A percentile compares a stretch with the other conserved stretches of the same genome.
Evolutionary conservation across 108 stramenopile species (phyloP).

Genomic region (Cyclotella sp.): DNA sequence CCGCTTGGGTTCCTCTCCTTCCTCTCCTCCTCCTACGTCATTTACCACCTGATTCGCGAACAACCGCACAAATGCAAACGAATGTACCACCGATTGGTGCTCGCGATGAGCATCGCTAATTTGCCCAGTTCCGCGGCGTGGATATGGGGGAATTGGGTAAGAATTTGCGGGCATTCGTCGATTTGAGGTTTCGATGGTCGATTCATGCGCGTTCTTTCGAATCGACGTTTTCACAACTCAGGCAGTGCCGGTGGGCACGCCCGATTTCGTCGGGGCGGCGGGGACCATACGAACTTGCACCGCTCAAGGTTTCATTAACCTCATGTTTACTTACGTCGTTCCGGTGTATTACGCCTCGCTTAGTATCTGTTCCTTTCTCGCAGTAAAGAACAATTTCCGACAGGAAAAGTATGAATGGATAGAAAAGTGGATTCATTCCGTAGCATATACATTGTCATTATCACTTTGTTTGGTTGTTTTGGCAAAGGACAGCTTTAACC

Average conservation of each 20-base stretch:
- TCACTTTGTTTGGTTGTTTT: neutral
- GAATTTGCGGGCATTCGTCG: neutral
- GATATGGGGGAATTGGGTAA: constrained; percentile 21
- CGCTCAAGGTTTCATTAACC: constrained; percentile 9
- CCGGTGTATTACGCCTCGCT: constrained; percentile 15
- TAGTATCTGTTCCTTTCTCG: constrained; percentile 6
- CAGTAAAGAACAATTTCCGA: constrained; percentile 16
- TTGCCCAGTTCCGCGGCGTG: neutral
- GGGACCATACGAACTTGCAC: constrained; percentile 24
- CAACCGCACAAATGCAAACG: constrained; percentile 9
- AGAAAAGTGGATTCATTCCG: constrained; percentile 16
- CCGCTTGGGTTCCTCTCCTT: constrained; percentile 8
- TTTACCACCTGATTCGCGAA: constrained; percentile 2
- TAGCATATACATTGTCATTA: neutral
- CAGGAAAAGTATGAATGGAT: constrained; percentile 17
- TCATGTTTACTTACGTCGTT: neutral
- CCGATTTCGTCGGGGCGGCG: neutral
- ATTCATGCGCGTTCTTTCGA: neutral
- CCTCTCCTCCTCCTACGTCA: constrained; percentile 4
- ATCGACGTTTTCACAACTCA: neutral
- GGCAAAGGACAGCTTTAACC: constrained; percentile 5
- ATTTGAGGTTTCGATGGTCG: neutral
- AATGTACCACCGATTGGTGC: constrained; percentile 22
- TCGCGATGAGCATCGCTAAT: constrained; percentile 4
- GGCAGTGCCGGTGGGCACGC: constrained; percentile 14